Evolutionary conservation across 345 rosid genomes (phyloP).

Genomic region (Eucalyptus regnans): DNA sequence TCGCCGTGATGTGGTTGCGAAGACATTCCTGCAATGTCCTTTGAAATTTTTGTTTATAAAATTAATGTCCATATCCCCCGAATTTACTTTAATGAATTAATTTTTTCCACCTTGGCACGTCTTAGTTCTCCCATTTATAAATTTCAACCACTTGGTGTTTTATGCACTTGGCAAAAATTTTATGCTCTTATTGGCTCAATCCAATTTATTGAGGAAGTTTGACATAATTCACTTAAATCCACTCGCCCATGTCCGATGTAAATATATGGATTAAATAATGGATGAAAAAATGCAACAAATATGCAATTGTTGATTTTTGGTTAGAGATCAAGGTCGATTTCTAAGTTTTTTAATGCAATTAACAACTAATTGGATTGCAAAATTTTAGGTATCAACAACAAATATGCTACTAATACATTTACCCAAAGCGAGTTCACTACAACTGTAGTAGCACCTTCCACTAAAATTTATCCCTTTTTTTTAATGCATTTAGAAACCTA

Average conservation of each 20-base stretch:
- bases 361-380: not conserved
- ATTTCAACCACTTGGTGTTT: not conserved
- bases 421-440: too few species aligned
- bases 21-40: not conserved
- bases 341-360: too few species aligned
- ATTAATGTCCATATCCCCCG: not conserved
- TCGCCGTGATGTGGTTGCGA: not conserved
- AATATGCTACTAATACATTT: not conserved
- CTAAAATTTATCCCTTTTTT: too few species aligned
- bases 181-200: not conserved
- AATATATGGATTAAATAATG: too few species aligned
- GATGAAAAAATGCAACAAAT: not conserved
- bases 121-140: not conserved
- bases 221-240: not conserved
- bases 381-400: not conserved
- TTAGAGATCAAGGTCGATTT: accelerated
- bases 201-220: not conserved
- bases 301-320: not conserved
- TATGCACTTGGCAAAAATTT: not conserved
- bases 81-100: too few species aligned
- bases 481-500: too few species aligned
- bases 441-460: too few species aligned
- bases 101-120: not conserved
- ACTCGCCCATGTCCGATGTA: accelerated
- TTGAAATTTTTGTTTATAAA: too few species aligned